Evolutionary conservation across 148 eudicot genomes (phyloP), one percentile per base, ranked within the genome.

Genomic region (Vaccinium vitisidaea): DNA sequence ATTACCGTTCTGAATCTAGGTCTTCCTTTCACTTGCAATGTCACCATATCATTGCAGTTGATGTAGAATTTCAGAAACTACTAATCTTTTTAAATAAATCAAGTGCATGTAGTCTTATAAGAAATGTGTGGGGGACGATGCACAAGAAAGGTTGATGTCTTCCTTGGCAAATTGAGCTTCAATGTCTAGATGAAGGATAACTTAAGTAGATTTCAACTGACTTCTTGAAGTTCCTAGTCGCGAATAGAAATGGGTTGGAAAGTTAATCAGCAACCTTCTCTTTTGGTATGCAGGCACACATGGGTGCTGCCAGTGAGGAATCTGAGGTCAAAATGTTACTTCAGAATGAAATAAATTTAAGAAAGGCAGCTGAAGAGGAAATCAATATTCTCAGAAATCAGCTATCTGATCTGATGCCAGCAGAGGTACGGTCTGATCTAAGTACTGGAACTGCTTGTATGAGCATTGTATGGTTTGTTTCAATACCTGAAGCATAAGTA

Each of bases 321-420:
- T 86, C 89, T 87, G 95, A 90, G 80, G 63, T 93, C 77, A 89
- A 86, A 84, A 86, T 70, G 86, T 85, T 90, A 87, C 95, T 94
- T 87, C 92, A 91, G 82, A 90, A 87, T 85, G 99, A 94, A 88
- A 92, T 83, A 75, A 86, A 83, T 83, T 16, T 88, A 69, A 90
- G 92, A 85, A 87, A 89, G 88, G 89, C 92, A 85, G 92, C 94
- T 75, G 97, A 96, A 91, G 93, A 88, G 39, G 96, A 96, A 80
- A 84, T 89, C 32, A 83, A 84, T 69, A 86, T 89, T 91, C 94
- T 96, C 80, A 88, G 85, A 86, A 88, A 85, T 88, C 94, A 94
- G 87, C 87, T 94, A 75, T 61, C 76, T 80, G 21, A 80, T 71
- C 56, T 80, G 53, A 48, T 75, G 43, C 91, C 91, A 78, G 85